Evolutionary conservation across 2,329 filamentous ascomycete species (phyloP).

Genomic region (Penicillium sclerotiorum): DNA sequence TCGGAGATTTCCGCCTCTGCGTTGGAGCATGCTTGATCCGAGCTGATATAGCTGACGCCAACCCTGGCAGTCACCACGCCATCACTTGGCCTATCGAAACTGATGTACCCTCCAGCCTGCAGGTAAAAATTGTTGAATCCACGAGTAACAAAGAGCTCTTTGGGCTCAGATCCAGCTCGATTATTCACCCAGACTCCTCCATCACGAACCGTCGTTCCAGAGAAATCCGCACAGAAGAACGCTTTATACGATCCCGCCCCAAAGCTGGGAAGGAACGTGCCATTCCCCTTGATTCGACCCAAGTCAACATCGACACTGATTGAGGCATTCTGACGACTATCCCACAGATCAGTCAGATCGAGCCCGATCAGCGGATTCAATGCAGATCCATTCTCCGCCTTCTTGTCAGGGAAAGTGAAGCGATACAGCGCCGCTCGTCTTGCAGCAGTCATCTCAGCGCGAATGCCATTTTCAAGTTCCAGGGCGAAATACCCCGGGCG

Average conservation of each 20-base stretch:
- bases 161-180: constrained; percentile 55
- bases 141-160: constrained; percentile 57
- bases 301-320: constrained; percentile 56
- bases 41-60: constrained; percentile 68
- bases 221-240: constrained; percentile 69
- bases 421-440: constrained; percentile 64
- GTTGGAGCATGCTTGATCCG: constrained; percentile 64
- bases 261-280: constrained; percentile 64
- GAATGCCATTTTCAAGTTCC: constrained; percentile 57
- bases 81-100: constrained; percentile 54
- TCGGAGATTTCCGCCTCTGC: constrained; percentile 65
- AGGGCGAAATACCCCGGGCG: constrained; percentile 66
- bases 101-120: constrained; percentile 64
- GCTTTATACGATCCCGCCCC: constrained; percentile 60
- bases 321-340: constrained; percentile 61
- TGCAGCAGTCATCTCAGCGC: constrained; percentile 65
- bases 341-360: constrained; percentile 64
- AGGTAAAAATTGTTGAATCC: constrained; percentile 56
- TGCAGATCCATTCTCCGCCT: constrained; percentile 19
- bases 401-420: constrained; percentile 60
- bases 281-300: constrained; percentile 63
- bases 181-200: constrained; percentile 64
- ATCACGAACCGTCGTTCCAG: constrained; percentile 57
- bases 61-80: constrained; percentile 62
- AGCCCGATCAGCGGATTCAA: constrained; percentile 62